Evolutionary conservation across 2,329 filamentous ascomycete genomes (phyloP), one percentile per base, ranked within the genome.

Genomic region (Trichoderma harzianum): DNA sequence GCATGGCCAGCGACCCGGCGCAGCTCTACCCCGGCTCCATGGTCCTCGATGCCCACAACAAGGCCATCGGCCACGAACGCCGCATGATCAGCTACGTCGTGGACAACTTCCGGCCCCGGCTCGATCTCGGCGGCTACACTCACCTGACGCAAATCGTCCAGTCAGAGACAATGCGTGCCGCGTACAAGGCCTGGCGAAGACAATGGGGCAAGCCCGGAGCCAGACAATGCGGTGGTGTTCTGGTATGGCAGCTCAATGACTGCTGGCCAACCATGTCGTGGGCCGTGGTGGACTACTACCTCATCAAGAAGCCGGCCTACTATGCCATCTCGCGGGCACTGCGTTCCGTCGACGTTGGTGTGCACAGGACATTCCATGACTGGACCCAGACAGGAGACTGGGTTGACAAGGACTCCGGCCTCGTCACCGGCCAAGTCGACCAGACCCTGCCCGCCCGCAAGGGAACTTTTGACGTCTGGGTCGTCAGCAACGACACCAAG

Each of bases 21-120:
- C 86, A 91, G 69, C 84, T 87, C 21, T 84, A 86, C 36, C 89
- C 92, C 1, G 91, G 93, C 74, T 93, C 91, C 5, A 89, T 90
- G 72, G 90, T 91, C 72, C 84, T 95, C 61, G 92, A 95, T 77
- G 94, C 95, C 78, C 93, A 94, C 82, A 95, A 95, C 82, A 95
- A 95, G 80, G 93, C 92, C 8, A 90, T 90, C 75, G 92, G 92
- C 0, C 92, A 94, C 77, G 92, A 94, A 79, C 86, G 92, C 43
- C 86, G 92, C 51, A 89, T 95, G 72, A 90, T 91, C 14, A 89
- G 91, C 0, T 95, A 95, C 77, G 83, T 95, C 2, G 88, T 91
- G 14, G 93, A 95, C 77, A 95, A 95, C 81, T 89, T 95, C 77
- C 86, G 88, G 3, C 79, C 81, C 24, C 80, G 82, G 55, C 86